These are phyloP conservation scores for Coelastrella sp. DNA, from an alignment of 139 green algal genomes.

Conservation along the genomic window DNA sequence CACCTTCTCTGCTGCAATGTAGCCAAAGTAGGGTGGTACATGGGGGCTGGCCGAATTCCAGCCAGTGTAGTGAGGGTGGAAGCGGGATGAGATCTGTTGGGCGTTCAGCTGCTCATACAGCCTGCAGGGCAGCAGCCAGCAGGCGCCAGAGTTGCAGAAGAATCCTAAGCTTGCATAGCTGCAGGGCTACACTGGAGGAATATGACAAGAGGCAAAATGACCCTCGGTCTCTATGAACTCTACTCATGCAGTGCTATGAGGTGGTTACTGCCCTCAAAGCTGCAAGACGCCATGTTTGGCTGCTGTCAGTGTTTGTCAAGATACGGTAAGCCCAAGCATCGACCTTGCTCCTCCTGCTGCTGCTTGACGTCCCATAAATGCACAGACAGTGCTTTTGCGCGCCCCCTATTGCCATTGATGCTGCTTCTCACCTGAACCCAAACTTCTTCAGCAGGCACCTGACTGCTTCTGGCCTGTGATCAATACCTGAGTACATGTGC, in stretches of 20 bases:
- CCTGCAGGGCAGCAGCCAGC: neutral
- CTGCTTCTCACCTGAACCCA: conserved; percentile 28
- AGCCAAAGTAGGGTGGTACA: conserved; percentile 58
- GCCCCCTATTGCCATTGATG: neutral
- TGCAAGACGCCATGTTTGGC: no score
- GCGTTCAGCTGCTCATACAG: conserved; percentile 35
- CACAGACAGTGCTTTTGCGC: no score
- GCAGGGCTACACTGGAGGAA: no score
- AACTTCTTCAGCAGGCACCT: conserved; percentile 49
- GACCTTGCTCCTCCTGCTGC: no score
- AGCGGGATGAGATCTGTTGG: conserved; percentile 38
- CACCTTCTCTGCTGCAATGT: conserved; percentile 50
- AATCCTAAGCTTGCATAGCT: neutral
- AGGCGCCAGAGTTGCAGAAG: neutral
- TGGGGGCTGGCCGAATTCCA: conserved; percentile 44
- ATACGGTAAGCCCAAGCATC: no score
- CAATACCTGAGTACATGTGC: conserved; percentile 56
- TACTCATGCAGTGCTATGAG: no score
- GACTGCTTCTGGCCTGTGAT: conserved; percentile 41
- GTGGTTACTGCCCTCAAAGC: no score
- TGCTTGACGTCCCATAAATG: no score
- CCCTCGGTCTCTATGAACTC: no score
- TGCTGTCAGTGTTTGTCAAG: no score
- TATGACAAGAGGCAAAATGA: no score
- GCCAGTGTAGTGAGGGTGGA: conserved; percentile 46